phyloP scores from a whole-genome alignment of 306 rosid genomes.

The Vigna reflexopilosa region DNA sequence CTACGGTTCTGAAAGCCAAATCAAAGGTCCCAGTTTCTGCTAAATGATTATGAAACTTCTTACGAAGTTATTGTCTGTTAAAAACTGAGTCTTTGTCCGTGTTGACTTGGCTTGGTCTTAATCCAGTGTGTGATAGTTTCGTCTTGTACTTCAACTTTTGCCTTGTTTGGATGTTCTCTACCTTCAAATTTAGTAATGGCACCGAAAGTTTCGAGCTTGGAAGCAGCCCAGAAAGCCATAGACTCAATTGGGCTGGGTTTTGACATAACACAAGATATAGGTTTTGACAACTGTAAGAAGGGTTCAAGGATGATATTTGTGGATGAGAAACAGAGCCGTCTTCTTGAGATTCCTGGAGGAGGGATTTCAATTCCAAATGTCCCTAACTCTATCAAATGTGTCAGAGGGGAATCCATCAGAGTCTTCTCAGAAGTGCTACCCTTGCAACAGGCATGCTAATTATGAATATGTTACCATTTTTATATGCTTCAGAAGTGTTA shows the following conservation, averaged over 20 bases:
- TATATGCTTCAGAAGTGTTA: neutral
- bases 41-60: neutral
- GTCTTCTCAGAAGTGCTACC: constrained; percentile 74
- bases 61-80: neutral
- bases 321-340: constrained; percentile 40
- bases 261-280: constrained; percentile 50
- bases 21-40: neutral
- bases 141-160: neutral
- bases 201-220: constrained; percentile 50
- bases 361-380: constrained; percentile 70
- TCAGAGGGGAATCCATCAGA: constrained; percentile 71
- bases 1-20: neutral
- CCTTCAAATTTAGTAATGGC: constrained; percentile 58
- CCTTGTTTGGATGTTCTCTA: neutral
- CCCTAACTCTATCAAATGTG: constrained; percentile 70
- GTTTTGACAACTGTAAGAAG: constrained; percentile 53
- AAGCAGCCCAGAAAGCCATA: constrained; percentile 66
- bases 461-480: neutral
- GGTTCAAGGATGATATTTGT: constrained; percentile 66
- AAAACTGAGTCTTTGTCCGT: neutral
- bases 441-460: constrained; percentile 63
- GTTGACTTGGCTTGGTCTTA: constrained; percentile 12
- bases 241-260: constrained; percentile 72
- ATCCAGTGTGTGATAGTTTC: neutral
- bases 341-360: constrained; percentile 72